phyloP scores from a whole-genome alignment of 2,329 filamentous ascomycete species.

The Fusarium austroafricanum region DNA sequence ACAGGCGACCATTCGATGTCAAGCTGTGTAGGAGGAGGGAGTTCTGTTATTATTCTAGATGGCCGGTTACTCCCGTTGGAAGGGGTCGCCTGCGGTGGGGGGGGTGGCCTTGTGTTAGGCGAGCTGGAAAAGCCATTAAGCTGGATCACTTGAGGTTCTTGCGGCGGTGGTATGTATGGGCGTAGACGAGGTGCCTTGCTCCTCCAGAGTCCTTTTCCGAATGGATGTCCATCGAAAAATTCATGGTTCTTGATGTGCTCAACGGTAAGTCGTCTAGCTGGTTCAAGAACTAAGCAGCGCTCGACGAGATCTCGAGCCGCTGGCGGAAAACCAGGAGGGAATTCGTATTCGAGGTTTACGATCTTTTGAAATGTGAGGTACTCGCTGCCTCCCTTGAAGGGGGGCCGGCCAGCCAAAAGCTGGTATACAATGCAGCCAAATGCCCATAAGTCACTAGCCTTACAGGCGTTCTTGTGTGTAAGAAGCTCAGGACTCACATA shows the following conservation, averaged over 20 bases:
- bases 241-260: slow-evolving; percentile 97
- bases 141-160: slow-evolving; percentile 80
- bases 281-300: slow-evolving; percentile 89
- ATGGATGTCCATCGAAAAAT: slow-evolving; percentile 89
- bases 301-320: slow-evolving; percentile 91
- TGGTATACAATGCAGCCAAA: slow-evolving; percentile 99
- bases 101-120: slow-evolving; percentile 48
- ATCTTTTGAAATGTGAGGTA: slow-evolving; percentile 99
- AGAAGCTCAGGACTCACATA: slow-evolving; percentile 98
- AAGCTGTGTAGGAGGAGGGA: slow-evolving; percentile 94
- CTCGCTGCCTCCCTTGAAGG: slow-evolving; percentile 95
- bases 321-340: slow-evolving; percentile 87
- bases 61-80: slow-evolving; percentile 68
- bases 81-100: slow-evolving; percentile 53
- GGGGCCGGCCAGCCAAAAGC: slow-evolving; percentile 91
- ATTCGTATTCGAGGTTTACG: slow-evolving; percentile 92
- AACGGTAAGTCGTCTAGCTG: slow-evolving; percentile 83
- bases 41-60: slow-evolving; percentile 88
- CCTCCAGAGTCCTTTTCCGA: slow-evolving; percentile 89
- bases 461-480: slow-evolving; percentile 96
- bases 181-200: slow-evolving; percentile 89
- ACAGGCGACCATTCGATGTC: slow-evolving; percentile 99
- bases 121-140: slow-evolving; percentile 67
- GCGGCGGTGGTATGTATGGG: slow-evolving; percentile 80
- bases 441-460: slow-evolving; percentile 97